These are phyloP conservation scores for Stephania japonica DNA, from an alignment of 164 flowering plant species.

Conservation along the genomic window DNA sequence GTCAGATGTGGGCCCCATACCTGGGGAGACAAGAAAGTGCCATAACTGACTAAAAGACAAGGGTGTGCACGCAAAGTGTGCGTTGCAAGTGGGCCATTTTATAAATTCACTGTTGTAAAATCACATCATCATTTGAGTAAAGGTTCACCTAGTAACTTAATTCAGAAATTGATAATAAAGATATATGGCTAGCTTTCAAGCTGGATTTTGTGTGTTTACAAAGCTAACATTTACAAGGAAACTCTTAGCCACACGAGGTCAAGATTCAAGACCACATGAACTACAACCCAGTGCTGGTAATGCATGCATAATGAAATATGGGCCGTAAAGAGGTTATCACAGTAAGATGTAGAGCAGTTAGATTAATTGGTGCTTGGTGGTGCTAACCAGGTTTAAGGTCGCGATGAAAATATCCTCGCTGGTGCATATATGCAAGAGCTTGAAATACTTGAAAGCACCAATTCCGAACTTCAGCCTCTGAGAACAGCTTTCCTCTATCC, in stretches of 20 bases:
- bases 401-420: slow-evolving; percentile 39
- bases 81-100: too few relatives aligned
- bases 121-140: too few relatives aligned
- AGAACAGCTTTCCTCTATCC: slow-evolving; percentile 63
- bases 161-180: neutral
- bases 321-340: neutral
- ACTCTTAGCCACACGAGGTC: neutral
- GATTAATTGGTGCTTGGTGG: neutral
- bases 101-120: too few relatives aligned
- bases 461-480: slow-evolving; percentile 80
- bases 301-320: neutral
- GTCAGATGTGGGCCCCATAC: too few relatives aligned
- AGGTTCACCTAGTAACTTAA: too few relatives aligned
- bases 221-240: neutral
- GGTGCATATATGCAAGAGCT: slow-evolving; percentile 95
- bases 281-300: neutral
- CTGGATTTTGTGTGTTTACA: neutral
- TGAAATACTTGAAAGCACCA: slow-evolving; percentile 99
- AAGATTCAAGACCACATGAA: neutral
- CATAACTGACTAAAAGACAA: too few relatives aligned
- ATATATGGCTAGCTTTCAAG: neutral
- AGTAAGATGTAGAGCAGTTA: neutral
- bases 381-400: slow-evolving; percentile 36
- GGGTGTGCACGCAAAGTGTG: too few relatives aligned
- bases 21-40: too few relatives aligned